phyloP scores from a whole-genome alignment of 1,139 yeast species.

The Hyphopichia khmerensis region DNA sequence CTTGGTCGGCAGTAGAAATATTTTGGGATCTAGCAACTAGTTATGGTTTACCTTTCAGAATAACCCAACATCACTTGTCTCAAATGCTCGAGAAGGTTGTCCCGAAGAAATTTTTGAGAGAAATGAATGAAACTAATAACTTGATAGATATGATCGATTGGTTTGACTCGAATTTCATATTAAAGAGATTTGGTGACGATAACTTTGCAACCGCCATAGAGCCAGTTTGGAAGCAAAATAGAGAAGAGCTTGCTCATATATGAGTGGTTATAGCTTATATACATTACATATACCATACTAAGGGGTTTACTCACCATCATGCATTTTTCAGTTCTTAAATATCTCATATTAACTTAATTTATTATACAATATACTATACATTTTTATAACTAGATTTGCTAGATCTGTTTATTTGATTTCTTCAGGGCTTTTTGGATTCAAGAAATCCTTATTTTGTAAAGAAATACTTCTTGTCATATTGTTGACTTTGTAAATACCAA shows the following conservation, averaged over 20 bases:
- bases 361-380: background rate
- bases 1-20: slow-evolving; percentile 87
- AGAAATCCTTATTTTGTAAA: slow-evolving; percentile 59
- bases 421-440: slow-evolving; percentile 8
- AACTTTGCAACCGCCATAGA: slow-evolving; percentile 65
- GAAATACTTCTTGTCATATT: slow-evolving; percentile 89
- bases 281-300: background rate
- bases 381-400: too few species aligned
- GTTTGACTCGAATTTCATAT: slow-evolving; percentile 68
- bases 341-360: background rate
- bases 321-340: background rate
- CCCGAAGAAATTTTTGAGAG: slow-evolving; percentile 53
- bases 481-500: slow-evolving; percentile 91
- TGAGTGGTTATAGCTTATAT: slow-evolving; percentile 6
- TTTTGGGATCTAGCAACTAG: slow-evolving; percentile 78
- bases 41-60: slow-evolving; percentile 80
- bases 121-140: slow-evolving; percentile 59
- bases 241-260: slow-evolving; percentile 30
- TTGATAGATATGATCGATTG: slow-evolving; percentile 73
- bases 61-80: slow-evolving; percentile 82
- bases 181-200: slow-evolving; percentile 63
- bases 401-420: background rate
- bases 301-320: too few species aligned
- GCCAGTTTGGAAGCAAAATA: slow-evolving; percentile 49
- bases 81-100: slow-evolving; percentile 77